These are phyloP conservation scores for Suhomyces vadensis DNA, from an alignment of 805 yeast species.

Conservation along the genomic window DNA sequence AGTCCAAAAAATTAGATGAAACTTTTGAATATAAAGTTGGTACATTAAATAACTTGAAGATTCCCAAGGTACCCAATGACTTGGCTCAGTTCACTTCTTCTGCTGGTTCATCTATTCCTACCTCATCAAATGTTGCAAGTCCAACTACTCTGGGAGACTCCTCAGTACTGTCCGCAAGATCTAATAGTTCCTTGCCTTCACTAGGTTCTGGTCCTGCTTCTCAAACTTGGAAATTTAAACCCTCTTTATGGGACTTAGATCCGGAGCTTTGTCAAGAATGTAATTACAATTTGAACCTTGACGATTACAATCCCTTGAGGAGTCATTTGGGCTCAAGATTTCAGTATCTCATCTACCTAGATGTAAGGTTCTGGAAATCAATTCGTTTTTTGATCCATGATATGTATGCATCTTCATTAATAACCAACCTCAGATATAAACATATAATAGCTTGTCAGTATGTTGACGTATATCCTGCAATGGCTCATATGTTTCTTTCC, in stretches of 20 bases:
- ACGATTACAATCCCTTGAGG: slow-evolving; percentile 25
- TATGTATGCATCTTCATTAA: slow-evolving; percentile 61
- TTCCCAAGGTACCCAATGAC: slow-evolving; percentile 36
- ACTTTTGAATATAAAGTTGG: slow-evolving; percentile 29
- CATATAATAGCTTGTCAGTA: slow-evolving; percentile 71
- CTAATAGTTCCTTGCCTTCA: neutral
- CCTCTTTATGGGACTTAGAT: slow-evolving; percentile 50
- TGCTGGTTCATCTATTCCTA: neutral
- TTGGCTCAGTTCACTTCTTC: neutral
- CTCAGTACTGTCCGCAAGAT: neutral
- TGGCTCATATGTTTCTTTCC: slow-evolving; percentile 67
- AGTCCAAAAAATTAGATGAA: slow-evolving; percentile 1
- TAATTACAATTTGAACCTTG: slow-evolving; percentile 39
- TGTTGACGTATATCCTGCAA: slow-evolving; percentile 76
- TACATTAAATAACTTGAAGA: slow-evolving; percentile 34
- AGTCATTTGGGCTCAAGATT: slow-evolving; percentile 53
- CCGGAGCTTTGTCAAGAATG: slow-evolving; percentile 45
- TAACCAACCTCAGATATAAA: slow-evolving; percentile 59
- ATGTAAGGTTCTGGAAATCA: slow-evolving; percentile 69
- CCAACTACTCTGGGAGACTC: neutral
- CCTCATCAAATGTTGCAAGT: neutral
- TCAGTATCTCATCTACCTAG: slow-evolving; percentile 63
- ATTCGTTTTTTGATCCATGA: slow-evolving; percentile 61
- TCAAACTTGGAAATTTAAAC: slow-evolving; percentile 37
- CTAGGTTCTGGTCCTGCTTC: neutral